A percentile compares a stretch with the other conserved stretches of the same genome.
phyloP scores from a whole-genome alignment of 192 early-diverging fungal species.

The Mortierella antarctica region DNA sequence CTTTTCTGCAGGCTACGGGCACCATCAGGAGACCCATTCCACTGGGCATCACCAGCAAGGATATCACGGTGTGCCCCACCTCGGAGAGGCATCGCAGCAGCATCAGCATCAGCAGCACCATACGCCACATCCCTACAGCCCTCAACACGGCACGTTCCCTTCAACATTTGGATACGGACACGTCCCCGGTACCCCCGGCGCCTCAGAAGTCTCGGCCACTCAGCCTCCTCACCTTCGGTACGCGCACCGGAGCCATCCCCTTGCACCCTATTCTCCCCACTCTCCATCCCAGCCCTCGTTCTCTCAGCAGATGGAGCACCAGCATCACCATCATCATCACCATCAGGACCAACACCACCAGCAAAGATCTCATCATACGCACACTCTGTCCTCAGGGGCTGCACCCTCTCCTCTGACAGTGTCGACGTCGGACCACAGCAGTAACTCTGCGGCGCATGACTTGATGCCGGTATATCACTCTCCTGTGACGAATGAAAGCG shows the following conservation, averaged over 20 bases:
- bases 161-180: constrained; percentile 21
- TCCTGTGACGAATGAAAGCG: not conserved
- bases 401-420: constrained; percentile 3
- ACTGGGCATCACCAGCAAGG: constrained; percentile 19
- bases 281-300: not conserved
- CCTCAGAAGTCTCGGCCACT: not conserved
- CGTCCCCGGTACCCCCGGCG: not conserved
- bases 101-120: not conserved
- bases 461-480: constrained; percentile 34
- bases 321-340: constrained; percentile 9
- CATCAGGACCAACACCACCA: constrained; percentile 14
- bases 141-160: constrained; percentile 8
- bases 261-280: constrained; percentile 16
- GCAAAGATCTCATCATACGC: constrained; percentile 13
- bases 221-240: constrained; percentile 24
- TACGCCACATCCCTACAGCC: not conserved
- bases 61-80: constrained; percentile 19
- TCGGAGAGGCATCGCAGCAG: constrained; percentile 4
- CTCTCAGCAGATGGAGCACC: constrained; percentile 17
- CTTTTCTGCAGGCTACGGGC: constrained; percentile 24
- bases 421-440: no score
- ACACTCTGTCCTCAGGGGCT: constrained; percentile 2
- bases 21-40: constrained; percentile 23
- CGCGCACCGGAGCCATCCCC: constrained; percentile 11
- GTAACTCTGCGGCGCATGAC: constrained; percentile 7